Base-by-base conservation (phyloP, 306 rosid species). In the Ormosia semicastrata region DNA sequence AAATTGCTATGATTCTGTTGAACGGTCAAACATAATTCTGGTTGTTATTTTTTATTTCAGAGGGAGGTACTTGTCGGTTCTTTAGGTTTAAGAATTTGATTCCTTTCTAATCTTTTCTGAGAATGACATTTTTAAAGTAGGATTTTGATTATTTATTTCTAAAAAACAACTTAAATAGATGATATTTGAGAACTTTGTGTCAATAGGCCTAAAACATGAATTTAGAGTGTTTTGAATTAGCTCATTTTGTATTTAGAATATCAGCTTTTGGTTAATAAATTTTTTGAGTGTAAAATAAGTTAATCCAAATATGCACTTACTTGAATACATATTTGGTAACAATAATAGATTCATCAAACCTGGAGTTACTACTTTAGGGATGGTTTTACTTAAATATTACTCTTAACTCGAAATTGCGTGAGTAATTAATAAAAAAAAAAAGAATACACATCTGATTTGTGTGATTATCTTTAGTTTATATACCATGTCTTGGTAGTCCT, bases 41-140 rank as follows among this genome's bases (percentile, higher is more conserved):
- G 50, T n/a, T 60, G 53, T 41, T 47, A 49, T 34, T 40, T 49
- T 49, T 44, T 47, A 73, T 72, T 73, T 52, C 17, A 8, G 2
- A 47, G 30, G 81, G 36, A 56, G 7, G 62, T 12, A 77, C 9
- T 83, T 50, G 52, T 40, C 17, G 30, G 18, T 17, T 78, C 66
- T 81, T 49, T 76, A 59, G 47, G 74, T 24, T 73, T 73, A 72
- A 43, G 53, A 81, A 52, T 77, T 66, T n/a, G 46, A 54, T 77
- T 63, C 41, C 72, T 4, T 83, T 66, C 32, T 13, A 49, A 37
- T 64, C 29, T 41, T 32, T 59, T 52, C 7, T 8, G 12, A 33
- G 77, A 75, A 75, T 65, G 53, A 34, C 37, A 66, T 59, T 32
- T 83, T 73, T 41, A 40, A 53, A 56, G 14, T 60, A 44, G 4